These are phyloP conservation scores for Wickerhamomyces sp. DNA, from an alignment of 1,139 yeast species.

Conservation along the genomic window DNA sequence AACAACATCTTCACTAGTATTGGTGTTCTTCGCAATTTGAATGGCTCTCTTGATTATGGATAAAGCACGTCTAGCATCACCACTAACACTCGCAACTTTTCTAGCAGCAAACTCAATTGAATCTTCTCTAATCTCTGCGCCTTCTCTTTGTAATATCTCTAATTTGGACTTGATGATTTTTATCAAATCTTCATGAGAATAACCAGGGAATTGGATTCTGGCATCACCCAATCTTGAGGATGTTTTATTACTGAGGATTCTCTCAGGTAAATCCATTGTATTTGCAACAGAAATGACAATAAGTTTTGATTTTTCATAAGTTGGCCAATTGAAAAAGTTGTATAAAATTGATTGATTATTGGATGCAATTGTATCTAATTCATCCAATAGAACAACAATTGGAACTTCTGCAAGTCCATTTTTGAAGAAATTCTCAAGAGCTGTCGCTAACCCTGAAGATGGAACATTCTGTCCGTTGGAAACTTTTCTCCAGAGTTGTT, in stretches of 20 bases:
- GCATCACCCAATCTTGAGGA: conserved; percentile 88
- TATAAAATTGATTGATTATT: conserved; percentile 86
- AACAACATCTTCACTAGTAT: conserved; percentile 28
- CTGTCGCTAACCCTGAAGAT: conserved; percentile 55
- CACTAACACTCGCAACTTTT: conserved; percentile 93
- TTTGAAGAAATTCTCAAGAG: conserved; percentile 49
- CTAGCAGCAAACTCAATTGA: conserved; percentile 91
- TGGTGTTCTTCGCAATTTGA: conserved; percentile 69
- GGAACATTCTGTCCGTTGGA: conserved; percentile 54
- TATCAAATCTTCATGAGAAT: conserved; percentile 73
- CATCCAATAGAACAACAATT: conserved; percentile 80
- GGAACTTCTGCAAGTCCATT: conserved; percentile 35
- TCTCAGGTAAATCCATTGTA: conserved; percentile 95
- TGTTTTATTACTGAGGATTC: conserved; percentile 80
- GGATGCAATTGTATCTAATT: conserved; percentile 85
- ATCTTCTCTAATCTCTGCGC: conserved; percentile 50
- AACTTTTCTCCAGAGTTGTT: conserved; percentile 71
- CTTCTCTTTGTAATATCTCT: conserved; percentile 41
- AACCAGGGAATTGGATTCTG: conserved; percentile 85
- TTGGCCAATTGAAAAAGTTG: conserved; percentile 97
- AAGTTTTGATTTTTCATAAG: conserved; percentile 70
- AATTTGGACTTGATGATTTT: conserved; percentile 71
- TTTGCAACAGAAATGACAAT: conserved; percentile 93
- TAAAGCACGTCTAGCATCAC: conserved; percentile 93
- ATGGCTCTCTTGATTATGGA: conserved; percentile 88